Conservation (phyloP, 2,329 filamentous ascomycete genomes). For the Cytospora leucostoma region DNA sequence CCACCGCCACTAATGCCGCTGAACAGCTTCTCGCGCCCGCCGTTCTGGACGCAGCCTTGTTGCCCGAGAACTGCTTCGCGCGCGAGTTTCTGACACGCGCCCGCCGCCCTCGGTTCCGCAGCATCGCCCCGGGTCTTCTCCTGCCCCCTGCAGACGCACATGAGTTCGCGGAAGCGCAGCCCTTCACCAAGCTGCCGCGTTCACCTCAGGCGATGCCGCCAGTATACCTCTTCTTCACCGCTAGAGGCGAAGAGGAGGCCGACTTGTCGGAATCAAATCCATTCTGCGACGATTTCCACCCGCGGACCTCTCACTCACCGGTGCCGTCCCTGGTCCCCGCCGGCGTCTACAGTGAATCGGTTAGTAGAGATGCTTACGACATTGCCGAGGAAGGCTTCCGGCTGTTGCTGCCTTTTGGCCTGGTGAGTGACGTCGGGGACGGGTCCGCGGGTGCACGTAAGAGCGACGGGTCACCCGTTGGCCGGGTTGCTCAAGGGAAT, state of each 20-base stretch:
- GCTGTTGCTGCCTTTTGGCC: not conserved
- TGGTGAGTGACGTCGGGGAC: not conserved
- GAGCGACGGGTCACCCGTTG: not conserved
- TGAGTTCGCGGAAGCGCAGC: not conserved
- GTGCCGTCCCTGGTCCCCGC: too few relatives aligned
- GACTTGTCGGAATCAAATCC: not conserved
- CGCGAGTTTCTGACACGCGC: not conserved
- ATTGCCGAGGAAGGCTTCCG: slow-evolving; percentile 3
- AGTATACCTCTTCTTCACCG: not conserved
- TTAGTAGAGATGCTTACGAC: not conserved
- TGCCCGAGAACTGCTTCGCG: not conserved
- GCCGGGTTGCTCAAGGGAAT: not conserved
- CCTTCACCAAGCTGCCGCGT: not conserved
- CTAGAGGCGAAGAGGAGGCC: not conserved
- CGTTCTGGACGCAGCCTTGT: not conserved
- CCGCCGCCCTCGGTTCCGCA: slow-evolving; percentile 1
- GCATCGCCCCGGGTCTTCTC: not conserved
- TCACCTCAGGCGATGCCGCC: not conserved
- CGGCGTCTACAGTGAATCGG: slow-evolving; percentile 13
- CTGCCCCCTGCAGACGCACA: not conserved
- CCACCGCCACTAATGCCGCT: too few relatives aligned
- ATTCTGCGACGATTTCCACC: not conserved
- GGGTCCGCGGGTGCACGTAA: not conserved
- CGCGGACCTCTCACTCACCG: not conserved
- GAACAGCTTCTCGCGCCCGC: not conserved